Evolutionary conservation across 805 yeast genomes (phyloP).

Genomic region (Nakazawaea molendinolei): DNA sequence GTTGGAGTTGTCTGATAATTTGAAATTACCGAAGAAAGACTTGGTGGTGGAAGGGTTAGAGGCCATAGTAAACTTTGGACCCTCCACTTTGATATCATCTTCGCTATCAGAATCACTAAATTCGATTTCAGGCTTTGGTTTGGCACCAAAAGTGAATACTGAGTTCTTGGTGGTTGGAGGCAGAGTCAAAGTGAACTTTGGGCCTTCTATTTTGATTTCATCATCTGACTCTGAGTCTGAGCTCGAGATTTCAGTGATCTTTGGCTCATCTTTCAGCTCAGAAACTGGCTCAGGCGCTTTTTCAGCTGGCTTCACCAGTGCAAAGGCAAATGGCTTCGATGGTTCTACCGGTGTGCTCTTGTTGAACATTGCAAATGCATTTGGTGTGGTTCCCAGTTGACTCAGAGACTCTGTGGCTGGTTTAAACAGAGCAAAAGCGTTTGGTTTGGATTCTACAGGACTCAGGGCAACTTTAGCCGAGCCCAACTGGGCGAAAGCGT

Average conservation of each 20-base stretch:
- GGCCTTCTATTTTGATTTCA: slow-evolving; percentile 64
- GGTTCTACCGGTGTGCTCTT: too few relatives aligned
- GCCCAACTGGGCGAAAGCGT: too few relatives aligned
- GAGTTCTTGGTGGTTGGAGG: slow-evolving; percentile 44
- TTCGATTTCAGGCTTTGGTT: slow-evolving; percentile 22
- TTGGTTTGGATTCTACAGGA: background rate
- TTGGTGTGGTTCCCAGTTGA: too few relatives aligned
- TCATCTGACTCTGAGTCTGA: slow-evolving; percentile 35
- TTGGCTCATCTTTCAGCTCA: slow-evolving; percentile 7
- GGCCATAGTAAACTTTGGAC: slow-evolving; percentile 54
- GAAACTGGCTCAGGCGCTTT: background rate
- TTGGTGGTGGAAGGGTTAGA: slow-evolving; percentile 28
- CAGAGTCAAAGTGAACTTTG: slow-evolving; percentile 43
- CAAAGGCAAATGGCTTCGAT: too few relatives aligned
- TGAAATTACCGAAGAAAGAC: slow-evolving; percentile 21
- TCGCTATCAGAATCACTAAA: slow-evolving; percentile 28
- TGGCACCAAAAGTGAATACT: slow-evolving; percentile 40
- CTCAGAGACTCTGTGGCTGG: slow-evolving; percentile 9
- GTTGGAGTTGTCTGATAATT: slow-evolving; percentile 14
- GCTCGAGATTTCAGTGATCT: slow-evolving; percentile 15
- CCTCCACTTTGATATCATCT: slow-evolving; percentile 57
- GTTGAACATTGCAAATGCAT: too few relatives aligned
- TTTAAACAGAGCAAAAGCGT: slow-evolving; percentile 1
- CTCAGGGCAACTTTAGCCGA: too few relatives aligned
- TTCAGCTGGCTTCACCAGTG: too few relatives aligned